Evolutionary conservation across 2,329 filamentous ascomycete species (phyloP).

Genomic region (Gliomastix tumulicola): DNA sequence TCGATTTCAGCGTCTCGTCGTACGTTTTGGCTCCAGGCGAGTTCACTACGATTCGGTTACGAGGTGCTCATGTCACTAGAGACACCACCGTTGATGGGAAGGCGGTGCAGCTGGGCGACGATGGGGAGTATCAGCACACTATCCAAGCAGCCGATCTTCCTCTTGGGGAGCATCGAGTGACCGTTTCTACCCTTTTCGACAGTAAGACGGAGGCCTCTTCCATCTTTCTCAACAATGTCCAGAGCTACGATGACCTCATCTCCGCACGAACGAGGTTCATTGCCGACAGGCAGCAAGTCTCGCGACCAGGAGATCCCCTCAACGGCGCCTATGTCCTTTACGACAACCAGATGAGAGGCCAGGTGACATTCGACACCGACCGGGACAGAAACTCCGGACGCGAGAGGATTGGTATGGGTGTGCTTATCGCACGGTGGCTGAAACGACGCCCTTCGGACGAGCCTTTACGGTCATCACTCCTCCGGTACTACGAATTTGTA

Average conservation of each 20-base stretch:
- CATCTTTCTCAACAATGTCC: not conserved
- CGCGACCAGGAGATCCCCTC: not conserved
- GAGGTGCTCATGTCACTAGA: not conserved
- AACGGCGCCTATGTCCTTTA: not conserved
- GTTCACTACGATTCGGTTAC: not conserved
- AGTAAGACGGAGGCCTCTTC: not conserved
- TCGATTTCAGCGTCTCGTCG: not conserved
- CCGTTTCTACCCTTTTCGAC: no score
- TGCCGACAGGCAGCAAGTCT: not conserved
- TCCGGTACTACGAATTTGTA: not conserved
- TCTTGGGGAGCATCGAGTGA: no score
- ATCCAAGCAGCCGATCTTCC: no score
- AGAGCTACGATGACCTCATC: not conserved
- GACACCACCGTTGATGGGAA: not conserved
- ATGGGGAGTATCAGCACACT: not conserved
- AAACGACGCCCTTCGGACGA: not conserved
- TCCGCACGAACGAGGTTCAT: not conserved
- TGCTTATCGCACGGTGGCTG: not conserved
- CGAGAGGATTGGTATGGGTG: not conserved
- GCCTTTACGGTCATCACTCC: not conserved
- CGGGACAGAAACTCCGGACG: not conserved
- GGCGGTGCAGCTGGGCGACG: not conserved
- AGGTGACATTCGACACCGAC: not conserved
- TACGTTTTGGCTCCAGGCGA: not conserved
- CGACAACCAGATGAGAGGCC: not conserved